Evolutionary conservation across 768 basidiomycete species (phyloP).

Genomic region (Boletus rufocinnamomeus): DNA sequence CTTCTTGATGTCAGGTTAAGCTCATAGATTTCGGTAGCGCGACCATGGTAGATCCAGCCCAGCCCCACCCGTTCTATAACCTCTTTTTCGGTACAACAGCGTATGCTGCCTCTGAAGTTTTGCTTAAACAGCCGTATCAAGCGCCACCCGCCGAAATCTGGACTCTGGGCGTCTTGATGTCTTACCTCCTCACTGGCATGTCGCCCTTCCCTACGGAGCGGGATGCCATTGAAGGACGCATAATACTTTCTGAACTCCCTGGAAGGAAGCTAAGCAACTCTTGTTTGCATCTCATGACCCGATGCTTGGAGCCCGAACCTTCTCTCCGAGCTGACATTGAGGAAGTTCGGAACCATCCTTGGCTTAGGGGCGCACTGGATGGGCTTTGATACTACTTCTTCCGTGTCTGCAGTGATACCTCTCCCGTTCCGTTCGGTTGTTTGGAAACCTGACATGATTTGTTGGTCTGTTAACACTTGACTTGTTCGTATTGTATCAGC

Average conservation of each 20-base stretch:
- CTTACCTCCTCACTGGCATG: conserved; percentile 89
- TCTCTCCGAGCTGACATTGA: conserved; percentile 75
- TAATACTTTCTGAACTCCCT: conserved; percentile 49
- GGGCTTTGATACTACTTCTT: conserved; percentile 16
- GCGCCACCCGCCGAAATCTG: conserved; percentile 96
- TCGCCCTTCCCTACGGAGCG: conserved; percentile 91
- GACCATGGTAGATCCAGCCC: conserved; percentile 63
- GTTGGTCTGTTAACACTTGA: conserved; percentile 9
- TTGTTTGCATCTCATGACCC: conserved; percentile 64
- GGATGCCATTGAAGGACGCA: conserved; percentile 69
- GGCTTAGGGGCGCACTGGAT: conserved; percentile 51
- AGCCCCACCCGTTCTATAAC: conserved; percentile 66
- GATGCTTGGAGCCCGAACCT: conserved; percentile 86
- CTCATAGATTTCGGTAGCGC: conserved; percentile 96
- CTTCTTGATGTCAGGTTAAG: conserved; percentile 62
- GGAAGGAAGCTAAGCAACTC: conserved; percentile 43
- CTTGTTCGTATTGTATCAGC: conserved; percentile 20
- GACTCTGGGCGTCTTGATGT: conserved; percentile 94
- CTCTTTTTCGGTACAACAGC: conserved; percentile 93
- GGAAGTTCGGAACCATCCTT: conserved; percentile 82
- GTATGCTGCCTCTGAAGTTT: conserved; percentile 94
- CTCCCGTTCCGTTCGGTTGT: conserved; percentile 1
- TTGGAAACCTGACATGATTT: conserved; percentile 12
- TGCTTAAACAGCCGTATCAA: conserved; percentile 84
- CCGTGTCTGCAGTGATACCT: conserved; percentile 11